Evolutionary conservation across 768 basidiomycete species (phyloP).

Genomic region (Xerocomellus chrysenteron): DNA sequence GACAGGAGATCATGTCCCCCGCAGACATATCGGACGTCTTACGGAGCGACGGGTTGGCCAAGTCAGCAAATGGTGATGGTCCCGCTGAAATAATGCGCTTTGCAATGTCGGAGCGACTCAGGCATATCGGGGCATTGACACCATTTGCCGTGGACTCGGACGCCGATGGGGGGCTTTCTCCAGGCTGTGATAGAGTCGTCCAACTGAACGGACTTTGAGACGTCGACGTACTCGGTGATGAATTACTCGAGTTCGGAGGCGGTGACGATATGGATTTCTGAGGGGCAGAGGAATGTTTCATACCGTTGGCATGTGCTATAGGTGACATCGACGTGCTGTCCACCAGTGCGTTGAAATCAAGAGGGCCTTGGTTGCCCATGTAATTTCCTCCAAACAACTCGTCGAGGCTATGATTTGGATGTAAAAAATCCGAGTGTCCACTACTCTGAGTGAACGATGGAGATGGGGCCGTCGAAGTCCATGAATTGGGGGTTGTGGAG

Average conservation of each 20-base stretch:
- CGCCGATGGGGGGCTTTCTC: conserved; percentile 37
- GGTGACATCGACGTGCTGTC: conserved; percentile 40
- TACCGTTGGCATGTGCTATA: conserved; percentile 43
- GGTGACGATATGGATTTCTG: conserved; percentile 21
- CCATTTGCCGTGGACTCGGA: conserved; percentile 28
- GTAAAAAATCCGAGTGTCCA: conserved; percentile 25
- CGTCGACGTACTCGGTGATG: conserved; percentile 27
- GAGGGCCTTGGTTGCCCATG: conserved; percentile 28
- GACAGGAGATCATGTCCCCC: conserved; percentile 61
- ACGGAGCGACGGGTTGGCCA: conserved; percentile 24
- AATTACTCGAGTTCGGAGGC: conserved; percentile 19
- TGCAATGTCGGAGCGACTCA: conserved; percentile 51
- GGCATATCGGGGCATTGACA: conserved; percentile 30
- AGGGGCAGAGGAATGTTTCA: conserved; percentile 12
- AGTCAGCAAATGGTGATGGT: conserved; percentile 53
- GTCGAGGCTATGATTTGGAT: conserved; percentile 34
- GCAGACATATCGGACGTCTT: conserved; percentile 46
- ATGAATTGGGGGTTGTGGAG: conserved; percentile 37
- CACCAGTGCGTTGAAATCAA: conserved; percentile 36
- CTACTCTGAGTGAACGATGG: conserved; percentile 19
- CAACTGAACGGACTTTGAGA: conserved; percentile 30
- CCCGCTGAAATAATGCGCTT: conserved; percentile 53
- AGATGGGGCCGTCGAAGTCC: conserved; percentile 19
- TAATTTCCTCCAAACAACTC: conserved; percentile 46
- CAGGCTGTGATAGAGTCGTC: conserved; percentile 21